These are phyloP conservation scores for Echinochloa phyllopogon DNA, from an alignment of 176 grass and related monocot genomes.

Conservation along the genomic window DNA sequence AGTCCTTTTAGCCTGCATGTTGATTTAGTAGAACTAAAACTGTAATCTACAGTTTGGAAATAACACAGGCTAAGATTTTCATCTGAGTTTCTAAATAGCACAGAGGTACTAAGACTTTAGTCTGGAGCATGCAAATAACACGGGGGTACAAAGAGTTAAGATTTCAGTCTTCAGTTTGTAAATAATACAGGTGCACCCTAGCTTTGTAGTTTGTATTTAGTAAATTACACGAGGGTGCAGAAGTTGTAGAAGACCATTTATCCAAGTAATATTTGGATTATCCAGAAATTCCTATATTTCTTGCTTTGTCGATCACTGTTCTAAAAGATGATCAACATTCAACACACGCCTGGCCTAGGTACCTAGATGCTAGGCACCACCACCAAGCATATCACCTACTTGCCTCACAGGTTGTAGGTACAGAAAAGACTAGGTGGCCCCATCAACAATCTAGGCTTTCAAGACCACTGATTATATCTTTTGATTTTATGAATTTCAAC, in stretches of 20 bases:
- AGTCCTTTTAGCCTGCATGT: background rate
- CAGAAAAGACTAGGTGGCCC: fast-evolving
- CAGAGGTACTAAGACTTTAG: background rate
- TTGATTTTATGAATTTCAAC: background rate
- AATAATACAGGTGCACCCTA: background rate
- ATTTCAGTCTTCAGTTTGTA: background rate
- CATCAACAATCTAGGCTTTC: background rate
- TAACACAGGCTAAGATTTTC: conserved; percentile 17
- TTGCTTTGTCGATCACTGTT: background rate
- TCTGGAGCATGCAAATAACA: conserved; percentile 12
- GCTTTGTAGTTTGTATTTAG: background rate
- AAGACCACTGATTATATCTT: background rate
- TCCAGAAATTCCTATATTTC: background rate
- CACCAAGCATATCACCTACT: background rate
- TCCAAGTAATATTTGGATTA: background rate
- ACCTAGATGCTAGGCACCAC: background rate
- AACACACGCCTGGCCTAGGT: background rate
- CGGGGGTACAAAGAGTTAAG: background rate
- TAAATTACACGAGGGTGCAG: conserved; percentile 7
- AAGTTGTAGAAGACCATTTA: background rate
- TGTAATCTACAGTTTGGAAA: background rate
- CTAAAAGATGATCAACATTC: background rate
- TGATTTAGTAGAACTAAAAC: conserved; percentile 12
- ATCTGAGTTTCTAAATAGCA: conserved; percentile 4
- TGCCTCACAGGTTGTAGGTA: background rate